Evolutionary conservation across 78 protist species (phyloP).

Genomic region (Chrysochromulina parva): DNA sequence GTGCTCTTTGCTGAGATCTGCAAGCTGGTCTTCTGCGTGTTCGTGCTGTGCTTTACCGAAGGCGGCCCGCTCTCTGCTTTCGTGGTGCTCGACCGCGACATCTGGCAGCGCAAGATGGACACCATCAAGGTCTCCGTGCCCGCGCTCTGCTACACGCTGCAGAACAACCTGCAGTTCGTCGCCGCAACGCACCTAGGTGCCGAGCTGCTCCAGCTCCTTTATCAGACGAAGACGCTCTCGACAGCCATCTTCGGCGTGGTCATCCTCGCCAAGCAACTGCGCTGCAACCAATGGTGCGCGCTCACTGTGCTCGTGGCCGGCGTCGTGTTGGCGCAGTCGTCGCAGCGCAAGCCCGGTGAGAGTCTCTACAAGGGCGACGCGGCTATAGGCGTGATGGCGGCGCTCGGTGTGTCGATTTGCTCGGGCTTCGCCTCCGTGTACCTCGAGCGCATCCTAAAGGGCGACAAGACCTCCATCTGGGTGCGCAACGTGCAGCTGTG

Average conservation of each 20-base stretch:
- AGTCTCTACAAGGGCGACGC: neutral
- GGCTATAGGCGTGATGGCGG: neutral
- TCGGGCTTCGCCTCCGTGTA: conserved; percentile 41
- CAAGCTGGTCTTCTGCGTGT: neutral
- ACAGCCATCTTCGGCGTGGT: conserved; percentile 23
- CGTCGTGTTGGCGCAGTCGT: neutral
- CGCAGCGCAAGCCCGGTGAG: neutral
- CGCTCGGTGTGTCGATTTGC: neutral
- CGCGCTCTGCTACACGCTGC: conserved; percentile 39
- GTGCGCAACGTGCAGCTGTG: conserved; percentile 47
- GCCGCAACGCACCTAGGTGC: conserved; percentile 19
- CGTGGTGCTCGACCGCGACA: neutral
- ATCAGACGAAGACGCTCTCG: conserved; percentile 27
- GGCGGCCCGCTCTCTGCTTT: neutral
- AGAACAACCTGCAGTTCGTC: conserved; percentile 37
- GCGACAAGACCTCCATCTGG: conserved; percentile 28
- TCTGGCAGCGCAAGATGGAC: neutral
- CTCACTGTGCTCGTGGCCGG: neutral
- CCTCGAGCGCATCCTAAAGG: conserved; percentile 35
- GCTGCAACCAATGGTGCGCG: neutral
- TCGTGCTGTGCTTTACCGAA: neutral
- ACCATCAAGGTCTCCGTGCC: conserved; percentile 37
- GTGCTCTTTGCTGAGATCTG: neutral
- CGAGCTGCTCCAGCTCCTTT: conserved; percentile 25
- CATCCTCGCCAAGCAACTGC: neutral